Conservation (phyloP, 1,284 basidiomycete species). For the Ustilago crameri region DNA sequence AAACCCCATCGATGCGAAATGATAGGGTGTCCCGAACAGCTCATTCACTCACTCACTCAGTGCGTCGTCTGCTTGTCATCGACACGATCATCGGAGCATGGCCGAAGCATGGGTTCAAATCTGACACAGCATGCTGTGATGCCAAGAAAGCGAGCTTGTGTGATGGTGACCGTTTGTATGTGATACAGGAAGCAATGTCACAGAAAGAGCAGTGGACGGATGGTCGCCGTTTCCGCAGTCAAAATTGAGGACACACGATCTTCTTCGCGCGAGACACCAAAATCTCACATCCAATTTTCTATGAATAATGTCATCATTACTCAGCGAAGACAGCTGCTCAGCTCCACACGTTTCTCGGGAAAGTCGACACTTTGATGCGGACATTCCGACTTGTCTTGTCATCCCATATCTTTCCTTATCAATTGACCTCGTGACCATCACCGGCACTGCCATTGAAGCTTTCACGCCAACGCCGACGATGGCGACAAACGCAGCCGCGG, state of each 20-base stretch:
- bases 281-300: neutral
- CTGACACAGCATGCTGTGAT: neutral
- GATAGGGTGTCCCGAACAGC: neutral
- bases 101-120: neutral
- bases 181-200: no score
- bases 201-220: neutral
- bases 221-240: neutral
- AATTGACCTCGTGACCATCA: neutral
- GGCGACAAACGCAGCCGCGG: slow-evolving; percentile 25
- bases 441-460: neutral
- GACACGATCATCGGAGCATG: neutral
- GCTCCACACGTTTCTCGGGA: slow-evolving; percentile 1
- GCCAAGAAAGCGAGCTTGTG: neutral
- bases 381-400: slow-evolving; percentile 3
- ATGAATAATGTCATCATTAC: neutral
- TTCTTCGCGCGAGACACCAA: neutral
- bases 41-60: neutral
- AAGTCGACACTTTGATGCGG: neutral
- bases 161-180: no score
- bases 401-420: neutral
- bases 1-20: neutral
- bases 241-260: neutral
- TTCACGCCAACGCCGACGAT: slow-evolving; percentile 11
- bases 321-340: neutral
- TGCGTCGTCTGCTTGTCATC: no score